These are phyloP conservation scores for Lichtheimia hyalospora DNA, from an alignment of 371 early-diverging fungal species.

Conservation along the genomic window DNA sequence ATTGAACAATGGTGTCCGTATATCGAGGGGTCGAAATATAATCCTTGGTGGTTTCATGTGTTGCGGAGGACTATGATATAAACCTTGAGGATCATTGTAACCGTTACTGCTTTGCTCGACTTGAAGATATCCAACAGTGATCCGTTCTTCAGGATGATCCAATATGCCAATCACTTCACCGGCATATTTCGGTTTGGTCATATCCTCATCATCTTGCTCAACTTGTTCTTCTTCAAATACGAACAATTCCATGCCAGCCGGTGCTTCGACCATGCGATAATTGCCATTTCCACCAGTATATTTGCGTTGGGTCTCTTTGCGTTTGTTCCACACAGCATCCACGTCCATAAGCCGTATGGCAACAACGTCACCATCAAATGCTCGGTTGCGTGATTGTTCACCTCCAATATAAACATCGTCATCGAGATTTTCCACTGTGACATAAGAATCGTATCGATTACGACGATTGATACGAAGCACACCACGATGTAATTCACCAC, in stretches of 20 bases:
- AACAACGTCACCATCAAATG: slow-evolving; percentile 76
- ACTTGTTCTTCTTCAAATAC: slow-evolving; percentile 1
- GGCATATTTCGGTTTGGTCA: slow-evolving; percentile 48
- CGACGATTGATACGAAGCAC: slow-evolving; percentile 67
- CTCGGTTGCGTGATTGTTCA: slow-evolving; percentile 66
- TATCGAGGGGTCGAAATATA: slow-evolving; percentile 63
- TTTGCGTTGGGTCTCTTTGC: slow-evolving; percentile 15
- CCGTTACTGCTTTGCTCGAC: too few species aligned
- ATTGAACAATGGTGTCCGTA: slow-evolving; percentile 55
- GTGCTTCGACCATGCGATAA: too few species aligned
- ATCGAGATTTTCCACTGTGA: slow-evolving; percentile 39
- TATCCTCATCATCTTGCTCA: slow-evolving; percentile 25
- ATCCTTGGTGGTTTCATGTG: too few species aligned
- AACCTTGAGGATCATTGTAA: too few species aligned
- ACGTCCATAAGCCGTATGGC: slow-evolving; percentile 56
- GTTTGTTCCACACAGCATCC: slow-evolving; percentile 32
- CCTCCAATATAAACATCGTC: slow-evolving; percentile 63
- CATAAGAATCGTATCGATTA: slow-evolving; percentile 68
- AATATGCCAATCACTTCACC: slow-evolving; percentile 60
- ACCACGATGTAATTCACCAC: slow-evolving; percentile 37
- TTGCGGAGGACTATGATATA: too few species aligned
- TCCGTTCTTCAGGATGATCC: slow-evolving; percentile 25
- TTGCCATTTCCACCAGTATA: slow-evolving; percentile 4
- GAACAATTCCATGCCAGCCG: not conserved
- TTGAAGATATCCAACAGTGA: slow-evolving; percentile 13